Evolutionary conservation across 768 basidiomycete species (phyloP).

Genomic region (Sarcomyxa edulis): DNA sequence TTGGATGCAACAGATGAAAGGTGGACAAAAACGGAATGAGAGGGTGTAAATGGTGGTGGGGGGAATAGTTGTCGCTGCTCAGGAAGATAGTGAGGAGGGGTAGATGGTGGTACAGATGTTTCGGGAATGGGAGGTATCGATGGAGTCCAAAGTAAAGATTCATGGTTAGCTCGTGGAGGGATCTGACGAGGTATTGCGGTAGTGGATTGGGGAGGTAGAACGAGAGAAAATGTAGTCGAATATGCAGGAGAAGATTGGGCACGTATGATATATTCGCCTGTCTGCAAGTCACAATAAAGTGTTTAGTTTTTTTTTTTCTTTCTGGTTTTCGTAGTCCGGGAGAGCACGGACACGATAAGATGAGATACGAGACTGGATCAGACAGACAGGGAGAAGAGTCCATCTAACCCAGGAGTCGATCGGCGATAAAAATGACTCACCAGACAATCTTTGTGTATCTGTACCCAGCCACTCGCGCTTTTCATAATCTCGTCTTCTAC

Average conservation of each 20-base stretch:
- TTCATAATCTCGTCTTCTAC: constrained; percentile 68
- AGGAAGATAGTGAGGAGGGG: constrained; percentile 39
- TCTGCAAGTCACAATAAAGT: constrained; percentile 22
- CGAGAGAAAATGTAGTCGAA: constrained; percentile 39
- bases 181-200: not conserved
- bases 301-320: too few relatives aligned
- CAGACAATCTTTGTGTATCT: constrained; percentile 59
- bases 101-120: constrained; percentile 20
- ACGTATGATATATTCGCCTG: constrained; percentile 28
- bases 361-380: not conserved
- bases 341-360: not conserved
- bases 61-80: constrained; percentile 58
- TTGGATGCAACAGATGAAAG: constrained; percentile 52
- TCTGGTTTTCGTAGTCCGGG: not conserved
- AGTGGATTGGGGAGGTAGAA: constrained; percentile 27
- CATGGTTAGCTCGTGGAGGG: constrained; percentile 18
- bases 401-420: not conserved
- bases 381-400: too few relatives aligned
- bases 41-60: constrained; percentile 72
- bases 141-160: constrained; percentile 18
- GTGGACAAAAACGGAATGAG: constrained; percentile 66
- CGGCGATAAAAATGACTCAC: constrained; percentile 39
- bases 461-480: constrained; percentile 68
- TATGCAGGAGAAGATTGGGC: constrained; percentile 37
- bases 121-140: constrained; percentile 18